These are phyloP conservation scores for Bryum argenteum DNA, from an alignment of 225 moss, liverwort and hornwort species.

Conservation along the genomic window DNA sequence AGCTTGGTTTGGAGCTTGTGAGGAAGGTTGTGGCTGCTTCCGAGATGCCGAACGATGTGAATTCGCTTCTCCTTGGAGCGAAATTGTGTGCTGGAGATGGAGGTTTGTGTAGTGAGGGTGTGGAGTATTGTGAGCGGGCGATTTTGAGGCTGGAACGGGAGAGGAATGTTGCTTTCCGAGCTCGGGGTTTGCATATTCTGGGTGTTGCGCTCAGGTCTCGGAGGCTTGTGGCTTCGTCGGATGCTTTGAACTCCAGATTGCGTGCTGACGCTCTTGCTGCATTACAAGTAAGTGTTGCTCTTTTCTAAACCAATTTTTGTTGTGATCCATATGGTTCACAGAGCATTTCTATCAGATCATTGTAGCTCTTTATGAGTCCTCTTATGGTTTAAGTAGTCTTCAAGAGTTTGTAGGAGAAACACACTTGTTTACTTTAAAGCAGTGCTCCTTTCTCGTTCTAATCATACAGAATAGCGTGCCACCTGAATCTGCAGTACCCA, in stretches of 20 bases:
- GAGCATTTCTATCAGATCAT: neutral
- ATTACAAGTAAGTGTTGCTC: neutral
- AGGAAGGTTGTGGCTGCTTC: constrained; percentile 61
- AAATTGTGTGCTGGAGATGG: constrained; percentile 61
- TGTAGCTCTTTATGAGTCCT: no score
- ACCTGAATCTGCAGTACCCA: no score
- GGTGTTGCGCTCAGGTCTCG: constrained; percentile 57
- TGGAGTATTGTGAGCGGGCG: constrained; percentile 66
- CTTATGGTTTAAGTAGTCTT: no score
- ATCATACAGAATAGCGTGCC: no score
- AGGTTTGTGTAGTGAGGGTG: constrained; percentile 58
- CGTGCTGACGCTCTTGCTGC: constrained; percentile 53
- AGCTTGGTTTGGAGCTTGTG: constrained; percentile 46
- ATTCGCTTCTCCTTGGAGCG: constrained; percentile 68
- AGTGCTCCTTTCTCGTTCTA: no score
- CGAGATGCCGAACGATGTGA: constrained; percentile 65
- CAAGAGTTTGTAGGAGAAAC: no score
- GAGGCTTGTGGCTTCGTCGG: neutral
- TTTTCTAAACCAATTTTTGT: neutral
- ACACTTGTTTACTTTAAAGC: no score
- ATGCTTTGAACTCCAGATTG: constrained; percentile 41
- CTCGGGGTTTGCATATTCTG: constrained; percentile 67
- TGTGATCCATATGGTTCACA: neutral
- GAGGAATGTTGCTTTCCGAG: constrained; percentile 42
- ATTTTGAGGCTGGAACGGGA: constrained; percentile 25